Percentiles rank a stretch among this genome's conserved stretches.
Evolutionary conservation across 1,139 yeast genomes (phyloP).

Genomic region (Kluyveromyces sp.): DNA sequence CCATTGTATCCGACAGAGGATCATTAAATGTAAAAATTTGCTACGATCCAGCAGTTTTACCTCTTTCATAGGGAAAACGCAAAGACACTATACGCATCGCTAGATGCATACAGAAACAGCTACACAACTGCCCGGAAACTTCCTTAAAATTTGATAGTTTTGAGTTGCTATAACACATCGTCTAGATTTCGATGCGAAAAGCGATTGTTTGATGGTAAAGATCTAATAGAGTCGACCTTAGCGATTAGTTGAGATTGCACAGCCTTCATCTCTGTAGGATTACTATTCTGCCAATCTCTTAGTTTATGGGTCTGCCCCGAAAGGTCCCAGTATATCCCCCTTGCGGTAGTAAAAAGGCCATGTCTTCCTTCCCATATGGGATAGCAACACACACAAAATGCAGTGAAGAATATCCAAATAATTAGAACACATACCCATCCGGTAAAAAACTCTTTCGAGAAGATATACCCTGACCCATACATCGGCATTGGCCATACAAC

Average conservation of each 20-base stretch:
- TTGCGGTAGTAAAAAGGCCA: conserved; percentile 52
- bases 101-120: neutral
- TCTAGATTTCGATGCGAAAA: neutral
- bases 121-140: no score
- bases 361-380: conserved; percentile 65
- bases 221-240: conserved; percentile 15
- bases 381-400: conserved; percentile 48
- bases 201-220: neutral
- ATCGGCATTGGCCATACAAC: conserved; percentile 85
- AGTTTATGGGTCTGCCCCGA: conserved; percentile 69
- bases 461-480: conserved; percentile 69
- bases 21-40: no score
- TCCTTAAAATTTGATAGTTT: no score
- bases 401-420: conserved; percentile 60
- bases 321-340: conserved; percentile 81
- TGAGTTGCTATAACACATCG: neutral
- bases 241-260: conserved; percentile 52
- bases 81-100: no score
- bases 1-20: no score
- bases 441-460: conserved; percentile 64
- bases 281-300: conserved; percentile 60
- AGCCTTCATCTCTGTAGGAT: conserved; percentile 66
- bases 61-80: no score
- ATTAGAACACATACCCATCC: conserved; percentile 78
- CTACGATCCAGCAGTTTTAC: no score